Base-by-base conservation (phyloP, 2,329 filamentous ascomycete genomes). In the Aplosporella prunicola region DNA sequence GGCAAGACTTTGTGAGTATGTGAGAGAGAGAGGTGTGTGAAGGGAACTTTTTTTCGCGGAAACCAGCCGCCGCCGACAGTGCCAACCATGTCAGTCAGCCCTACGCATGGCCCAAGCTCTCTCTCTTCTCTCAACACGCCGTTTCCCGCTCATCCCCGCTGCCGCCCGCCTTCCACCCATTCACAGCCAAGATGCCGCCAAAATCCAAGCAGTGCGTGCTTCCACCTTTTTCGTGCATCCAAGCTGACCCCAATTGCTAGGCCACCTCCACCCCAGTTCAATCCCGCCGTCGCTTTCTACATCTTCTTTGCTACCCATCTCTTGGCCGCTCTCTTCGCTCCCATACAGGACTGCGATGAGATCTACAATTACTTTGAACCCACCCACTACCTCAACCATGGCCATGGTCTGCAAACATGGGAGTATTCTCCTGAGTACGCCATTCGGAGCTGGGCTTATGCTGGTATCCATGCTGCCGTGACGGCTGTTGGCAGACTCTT, bases 331-430 rank as follows among this genome's bases (percentile, higher is more conserved):
- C 53, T 82, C 20, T 89, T 80, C 57, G 80, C 87, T 2, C 91
- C 91, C 0, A 94, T 98, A 47, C 88, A 95, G 58, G 91, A 98
- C 61, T 98, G 91, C 57, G 91, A 98, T 52, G 91, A 98, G 66
- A 89, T 89, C 9, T 98, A 93, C 72, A 98, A 98, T 60, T 98
- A 94, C 68, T 98, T 89, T 87, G 91, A 98, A 53, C 89, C 91
- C 0, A 78, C 88, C 0, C 91, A 98, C 61, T 98, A 95, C 61
- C 73, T 98, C 18, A 82, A 78, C 42, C 87, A 95, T 66, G 84
- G 85, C 50, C 89, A 93, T 54, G 91, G 89, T 25, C 70, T 95
- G 34, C 88, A 98, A 65, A 98, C 91, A 1, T 98, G 91, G 91
- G 91, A 98, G 61, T 98, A 96, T 63, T 93, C 89, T 1, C 91